A percentile compares a stretch with the other conserved stretches of the same genome.
phyloP scores from a whole-genome alignment of 306 rosid genomes.

The Pachyrhizus erosus region DNA sequence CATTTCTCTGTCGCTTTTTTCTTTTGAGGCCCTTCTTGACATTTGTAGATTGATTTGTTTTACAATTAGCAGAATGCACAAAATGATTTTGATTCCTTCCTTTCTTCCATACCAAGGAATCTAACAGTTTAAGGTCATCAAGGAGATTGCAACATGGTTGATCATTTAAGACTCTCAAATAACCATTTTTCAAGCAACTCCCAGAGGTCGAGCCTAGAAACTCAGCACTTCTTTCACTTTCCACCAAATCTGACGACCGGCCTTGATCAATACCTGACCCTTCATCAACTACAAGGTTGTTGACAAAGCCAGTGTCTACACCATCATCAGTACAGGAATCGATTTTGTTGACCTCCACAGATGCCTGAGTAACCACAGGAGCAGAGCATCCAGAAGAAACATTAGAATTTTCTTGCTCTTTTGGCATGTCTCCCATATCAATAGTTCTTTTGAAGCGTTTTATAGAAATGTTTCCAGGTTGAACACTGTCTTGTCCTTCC shows the following conservation, averaged over 20 bases:
- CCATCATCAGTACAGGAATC: conserved; percentile 55
- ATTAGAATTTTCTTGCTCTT: conserved; percentile 59
- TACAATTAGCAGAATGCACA: conserved; percentile 36
- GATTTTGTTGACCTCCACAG: conserved; percentile 52
- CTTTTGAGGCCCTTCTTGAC: conserved; percentile 42
- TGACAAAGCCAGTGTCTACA: conserved; percentile 47
- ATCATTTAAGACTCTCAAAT: conserved; percentile 44
- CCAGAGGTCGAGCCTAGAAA: conserved; percentile 46
- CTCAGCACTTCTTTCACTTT: conserved; percentile 58
- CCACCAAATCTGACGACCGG: conserved; percentile 61
- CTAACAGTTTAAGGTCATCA: conserved; percentile 64
- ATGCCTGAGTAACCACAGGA: conserved; percentile 58
- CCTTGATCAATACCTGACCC: conserved; percentile 61
- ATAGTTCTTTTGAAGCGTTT: conserved; percentile 43
- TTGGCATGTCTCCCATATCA: conserved; percentile 39
- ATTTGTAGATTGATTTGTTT: conserved; percentile 41
- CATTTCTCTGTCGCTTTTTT: conserved; percentile 50
- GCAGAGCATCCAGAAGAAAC: conserved; percentile 67
- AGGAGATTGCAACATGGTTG: conserved; percentile 60
- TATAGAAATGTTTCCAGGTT: conserved; percentile 38
- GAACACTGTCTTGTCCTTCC: conserved; percentile 46
- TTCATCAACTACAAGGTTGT: conserved; percentile 60
- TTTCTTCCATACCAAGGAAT: conserved; percentile 67
- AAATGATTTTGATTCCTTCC: conserved; percentile 45
- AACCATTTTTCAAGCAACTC: conserved; percentile 43